Evolutionary conservation across 495 filamentous ascomycete species (phyloP).

Genomic region (Thermothielavioides terrestris): DNA sequence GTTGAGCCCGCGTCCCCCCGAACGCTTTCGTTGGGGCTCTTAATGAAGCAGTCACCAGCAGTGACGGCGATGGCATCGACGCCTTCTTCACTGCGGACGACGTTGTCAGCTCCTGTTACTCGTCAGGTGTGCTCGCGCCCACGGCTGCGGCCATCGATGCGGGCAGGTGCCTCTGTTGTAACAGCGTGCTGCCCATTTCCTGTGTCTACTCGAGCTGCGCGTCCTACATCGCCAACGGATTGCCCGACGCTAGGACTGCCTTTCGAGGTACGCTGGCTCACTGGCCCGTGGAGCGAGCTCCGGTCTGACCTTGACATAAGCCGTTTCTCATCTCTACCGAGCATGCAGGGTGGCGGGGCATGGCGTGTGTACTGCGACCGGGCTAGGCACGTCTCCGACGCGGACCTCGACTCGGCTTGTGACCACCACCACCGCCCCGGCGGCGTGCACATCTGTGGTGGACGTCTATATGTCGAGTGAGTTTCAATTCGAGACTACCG

Average conservation of each 20-base stretch:
- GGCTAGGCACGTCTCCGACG: not conserved
- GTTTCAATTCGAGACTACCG: not conserved
- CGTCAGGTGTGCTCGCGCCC: conserved; percentile 9
- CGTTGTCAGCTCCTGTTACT: conserved; percentile 8
- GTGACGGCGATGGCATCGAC: not conserved
- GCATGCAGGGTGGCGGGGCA: not conserved
- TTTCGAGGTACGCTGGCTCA: not conserved
- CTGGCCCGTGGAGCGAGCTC: not conserved
- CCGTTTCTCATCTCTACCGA: not conserved
- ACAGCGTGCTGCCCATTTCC: not conserved
- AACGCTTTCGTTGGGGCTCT: not conserved
- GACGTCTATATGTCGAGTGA: conserved; percentile 11
- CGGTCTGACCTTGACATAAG: not conserved
- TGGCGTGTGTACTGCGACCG: conserved; percentile 1
- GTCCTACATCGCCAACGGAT: conserved; percentile 14
- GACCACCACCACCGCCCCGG: not conserved
- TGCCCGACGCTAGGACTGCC: not conserved
- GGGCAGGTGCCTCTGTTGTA: conserved; percentile 20
- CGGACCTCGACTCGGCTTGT: not conserved
- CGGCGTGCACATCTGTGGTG: conserved; percentile 14
- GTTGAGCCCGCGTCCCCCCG: not conserved
- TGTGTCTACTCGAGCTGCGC: conserved; percentile 17
- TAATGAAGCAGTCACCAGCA: conserved; percentile 1
- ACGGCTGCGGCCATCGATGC: conserved; percentile 1
- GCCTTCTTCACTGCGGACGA: conserved; percentile 17